Evolutionary conservation across 768 basidiomycete genomes (phyloP), one percentile per base, ranked within the genome.

Genomic region (Mycena chlorophos): DNA sequence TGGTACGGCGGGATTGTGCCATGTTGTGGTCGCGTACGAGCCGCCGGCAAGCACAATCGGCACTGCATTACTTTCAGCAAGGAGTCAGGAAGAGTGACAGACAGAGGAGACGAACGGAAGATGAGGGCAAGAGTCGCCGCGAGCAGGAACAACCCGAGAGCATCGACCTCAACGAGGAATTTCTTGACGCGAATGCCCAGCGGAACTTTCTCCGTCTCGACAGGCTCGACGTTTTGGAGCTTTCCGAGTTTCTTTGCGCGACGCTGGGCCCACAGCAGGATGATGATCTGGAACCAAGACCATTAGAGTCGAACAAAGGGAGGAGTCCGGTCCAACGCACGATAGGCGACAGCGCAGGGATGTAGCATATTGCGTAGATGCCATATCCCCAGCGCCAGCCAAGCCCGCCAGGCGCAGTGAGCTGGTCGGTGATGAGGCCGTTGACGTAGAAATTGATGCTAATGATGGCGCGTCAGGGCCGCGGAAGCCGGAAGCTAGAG

Each of bases 321-420:
- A 47, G 39, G 53, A 39, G 30, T 46, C n/a, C n/a, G n/a, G n/a
- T n/a, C n/a, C 16, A 23, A 59, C 56, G 45, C 23, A 49, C 48
- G n/a, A 55, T 43, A n/a, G 52, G 38, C 5, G 39, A 40, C 49
- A 55, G 30, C 42, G 39, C 23, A 25, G 30, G 56, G 40, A 58
- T 51, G 47, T 54, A 55, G 56, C 30, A 43, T 5, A 61, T 58
- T 43, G 73, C 77, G 52, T 61, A 61, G 50, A 61, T 61, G 8
- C 56, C 56, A 45, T 61, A 61, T 20, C 56, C 60, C 73, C 74
- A 80, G 25, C 78, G 76, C 78, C 78, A 79, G 55, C 78, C 68
- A 72, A 77, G 75, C 13, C 73, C 73, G 4, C 64, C 60, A 39
- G 66, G 64, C 51, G 67, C 66, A 22, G 78, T 62, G 26, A 79